Evolutionary conservation across 148 eudicot species (phyloP).

Genomic region (Cornus controversa): DNA sequence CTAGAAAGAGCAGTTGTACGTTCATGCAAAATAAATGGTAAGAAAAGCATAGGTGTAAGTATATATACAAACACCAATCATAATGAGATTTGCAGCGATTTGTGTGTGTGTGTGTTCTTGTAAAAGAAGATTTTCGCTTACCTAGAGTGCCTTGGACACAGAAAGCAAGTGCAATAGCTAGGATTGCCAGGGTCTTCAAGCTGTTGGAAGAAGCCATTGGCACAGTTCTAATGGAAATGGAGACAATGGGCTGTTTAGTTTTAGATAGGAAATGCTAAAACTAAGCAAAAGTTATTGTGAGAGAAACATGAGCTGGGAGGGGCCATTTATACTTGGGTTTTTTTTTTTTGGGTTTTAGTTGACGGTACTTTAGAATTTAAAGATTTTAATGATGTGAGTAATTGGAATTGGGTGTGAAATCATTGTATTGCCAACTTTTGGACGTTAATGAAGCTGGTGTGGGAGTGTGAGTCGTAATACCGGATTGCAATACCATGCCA

Average conservation of each 20-base stretch:
- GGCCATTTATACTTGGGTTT: not conserved
- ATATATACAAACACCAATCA: too few species aligned
- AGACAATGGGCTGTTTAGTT: not conserved
- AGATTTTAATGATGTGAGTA: too few species aligned
- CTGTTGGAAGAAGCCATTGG: constrained; percentile 17
- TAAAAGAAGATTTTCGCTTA: not conserved
- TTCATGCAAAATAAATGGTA: too few species aligned
- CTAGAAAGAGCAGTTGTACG: too few species aligned
- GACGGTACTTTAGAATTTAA: not conserved
- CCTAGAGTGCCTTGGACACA: constrained; percentile 18
- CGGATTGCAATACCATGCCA: too few species aligned
- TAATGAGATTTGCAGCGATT: not conserved
- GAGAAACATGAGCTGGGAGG: not conserved
- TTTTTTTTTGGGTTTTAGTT: not conserved
- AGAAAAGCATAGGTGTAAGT: too few species aligned
- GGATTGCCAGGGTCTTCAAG: constrained; percentile 18
- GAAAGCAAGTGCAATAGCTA: constrained; percentile 19
- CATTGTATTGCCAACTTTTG: not conserved
- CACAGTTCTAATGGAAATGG: not conserved
- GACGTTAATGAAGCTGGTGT: too few species aligned
- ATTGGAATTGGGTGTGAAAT: not conserved
- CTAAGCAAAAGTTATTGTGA: not conserved
- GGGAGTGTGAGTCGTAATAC: too few species aligned
- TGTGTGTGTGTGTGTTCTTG: not conserved
- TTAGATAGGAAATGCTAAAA: not conserved